Conservation (phyloP, 305 asterid genomes). For the Fraxinus angustifolia region DNA sequence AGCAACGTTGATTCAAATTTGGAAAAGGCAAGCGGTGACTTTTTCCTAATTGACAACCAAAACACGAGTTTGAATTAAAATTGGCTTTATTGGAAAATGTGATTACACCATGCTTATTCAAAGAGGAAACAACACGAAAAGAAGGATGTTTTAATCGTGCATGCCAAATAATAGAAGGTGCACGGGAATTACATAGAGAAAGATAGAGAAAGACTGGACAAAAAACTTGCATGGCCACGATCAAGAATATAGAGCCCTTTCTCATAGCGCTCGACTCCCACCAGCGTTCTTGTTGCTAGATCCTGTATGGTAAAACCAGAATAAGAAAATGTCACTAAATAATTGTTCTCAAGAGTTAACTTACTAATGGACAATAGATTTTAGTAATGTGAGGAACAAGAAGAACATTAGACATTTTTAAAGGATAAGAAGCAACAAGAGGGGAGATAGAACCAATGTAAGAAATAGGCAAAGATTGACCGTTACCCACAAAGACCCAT, state of each 20-base stretch:
- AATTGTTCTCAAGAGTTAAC: neutral
- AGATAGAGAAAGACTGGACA: neutral
- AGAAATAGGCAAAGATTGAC: neutral
- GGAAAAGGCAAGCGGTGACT: neutral
- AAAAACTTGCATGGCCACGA: neutral
- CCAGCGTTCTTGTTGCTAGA: neutral
- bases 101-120: neutral
- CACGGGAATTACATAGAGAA: neutral
- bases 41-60: neutral
- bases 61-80: neutral
- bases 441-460: neutral
- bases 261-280: conserved; percentile 1
- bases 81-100: neutral
- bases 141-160: conserved; percentile 4
- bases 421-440: neutral
- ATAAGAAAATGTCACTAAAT: neutral
- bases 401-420: neutral
- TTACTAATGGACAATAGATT: neutral
- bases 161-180: neutral
- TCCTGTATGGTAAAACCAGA: neutral
- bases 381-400: neutral
- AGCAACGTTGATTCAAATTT: neutral
- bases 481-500: neutral
- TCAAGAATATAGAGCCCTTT: neutral
- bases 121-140: neutral